Conservation (phyloP, 768 basidiomycete species). For the Pulveroboletus sp. region DNA sequence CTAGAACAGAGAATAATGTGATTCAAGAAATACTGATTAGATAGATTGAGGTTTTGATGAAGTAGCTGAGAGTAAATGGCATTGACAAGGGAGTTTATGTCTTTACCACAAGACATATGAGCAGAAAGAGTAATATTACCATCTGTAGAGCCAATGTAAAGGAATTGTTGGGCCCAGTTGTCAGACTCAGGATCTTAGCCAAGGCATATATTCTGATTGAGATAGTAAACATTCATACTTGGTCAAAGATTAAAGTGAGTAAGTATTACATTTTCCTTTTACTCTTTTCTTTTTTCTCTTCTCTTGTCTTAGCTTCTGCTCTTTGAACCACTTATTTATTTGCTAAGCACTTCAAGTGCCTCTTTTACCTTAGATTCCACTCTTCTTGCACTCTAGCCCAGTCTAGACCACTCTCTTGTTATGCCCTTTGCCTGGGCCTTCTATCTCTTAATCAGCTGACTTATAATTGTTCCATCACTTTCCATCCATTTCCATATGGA, state of each 20-base stretch:
- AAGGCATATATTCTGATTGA: conserved; percentile 41
- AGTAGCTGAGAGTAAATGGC: conserved; percentile 34
- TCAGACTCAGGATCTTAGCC: conserved; percentile 21
- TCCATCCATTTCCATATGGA: too few species aligned
- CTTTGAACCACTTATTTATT: too few species aligned
- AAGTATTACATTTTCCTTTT: too few species aligned
- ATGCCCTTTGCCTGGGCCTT: too few species aligned
- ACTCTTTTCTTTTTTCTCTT: too few species aligned
- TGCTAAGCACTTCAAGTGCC: too few species aligned
- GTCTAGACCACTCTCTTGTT: too few species aligned
- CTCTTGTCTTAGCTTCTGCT: too few species aligned
- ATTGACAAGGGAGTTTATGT: conserved; percentile 21
- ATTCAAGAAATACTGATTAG: neutral
- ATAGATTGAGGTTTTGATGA: rapidly evolving
- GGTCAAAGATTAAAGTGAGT: conserved; percentile 41
- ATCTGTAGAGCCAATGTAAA: conserved; percentile 16
- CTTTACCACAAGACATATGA: conserved; percentile 24
- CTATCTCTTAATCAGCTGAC: too few species aligned
- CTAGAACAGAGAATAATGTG: neutral
- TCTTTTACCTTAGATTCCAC: too few species aligned
- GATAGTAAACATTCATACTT: conserved; percentile 28
- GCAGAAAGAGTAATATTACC: conserved; percentile 22
- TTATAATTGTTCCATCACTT: too few species aligned
- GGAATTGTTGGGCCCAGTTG: conserved; percentile 25
- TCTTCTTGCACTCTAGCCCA: too few species aligned